These are phyloP conservation scores for Hydnomerulius pinastri DNA, from an alignment of 768 basidiomycete genomes.

Conservation along the genomic window DNA sequence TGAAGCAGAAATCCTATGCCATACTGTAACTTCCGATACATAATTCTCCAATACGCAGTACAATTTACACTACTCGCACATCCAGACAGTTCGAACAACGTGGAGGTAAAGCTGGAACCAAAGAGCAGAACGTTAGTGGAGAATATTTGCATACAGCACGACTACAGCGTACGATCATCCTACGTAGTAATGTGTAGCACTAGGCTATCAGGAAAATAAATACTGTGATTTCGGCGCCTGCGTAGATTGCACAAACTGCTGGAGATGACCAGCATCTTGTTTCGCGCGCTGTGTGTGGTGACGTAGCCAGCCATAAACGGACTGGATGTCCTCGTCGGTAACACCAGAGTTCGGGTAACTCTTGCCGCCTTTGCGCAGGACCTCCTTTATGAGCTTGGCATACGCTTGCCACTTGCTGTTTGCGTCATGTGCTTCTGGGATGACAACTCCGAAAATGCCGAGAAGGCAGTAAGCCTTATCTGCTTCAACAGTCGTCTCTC, in stretches of 20 bases:
- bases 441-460: conserved; percentile 5
- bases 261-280: not conserved
- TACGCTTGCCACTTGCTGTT: not conserved
- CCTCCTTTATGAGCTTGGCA: not conserved
- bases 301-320: not conserved
- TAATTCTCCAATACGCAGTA: too few species aligned
- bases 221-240: not conserved
- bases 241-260: not conserved
- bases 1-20: too few species aligned
- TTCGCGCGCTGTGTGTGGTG: not conserved
- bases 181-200: too few species aligned
- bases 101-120: too few species aligned
- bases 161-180: too few species aligned
- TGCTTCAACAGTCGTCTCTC: conserved; percentile 3
- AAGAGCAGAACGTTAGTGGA: too few species aligned
- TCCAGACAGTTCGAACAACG: too few species aligned
- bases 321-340: not conserved
- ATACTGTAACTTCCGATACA: too few species aligned
- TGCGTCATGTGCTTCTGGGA: not conserved
- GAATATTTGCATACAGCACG: too few species aligned
- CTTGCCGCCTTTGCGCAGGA: not conserved
- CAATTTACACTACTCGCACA: too few species aligned
- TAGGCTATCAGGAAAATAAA: not conserved
- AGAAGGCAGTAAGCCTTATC: conserved; percentile 7
- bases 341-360: not conserved